Evolutionary conservation across 2,329 filamentous ascomycete genomes (phyloP), one percentile per base, ranked within the genome.

Genomic region (Trichoderma hamatum): DNA sequence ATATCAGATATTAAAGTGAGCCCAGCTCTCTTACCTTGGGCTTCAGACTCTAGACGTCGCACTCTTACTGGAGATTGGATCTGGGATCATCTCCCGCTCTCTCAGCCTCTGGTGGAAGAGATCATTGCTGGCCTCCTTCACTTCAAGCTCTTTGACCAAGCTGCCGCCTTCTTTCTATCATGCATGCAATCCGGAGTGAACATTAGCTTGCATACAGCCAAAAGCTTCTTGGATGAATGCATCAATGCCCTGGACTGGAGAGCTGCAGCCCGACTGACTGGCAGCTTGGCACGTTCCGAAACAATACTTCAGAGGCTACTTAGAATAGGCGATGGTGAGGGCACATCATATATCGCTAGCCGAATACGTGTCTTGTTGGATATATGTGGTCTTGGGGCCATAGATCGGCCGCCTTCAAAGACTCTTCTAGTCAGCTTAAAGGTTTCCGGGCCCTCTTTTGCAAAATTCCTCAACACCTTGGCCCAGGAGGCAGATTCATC

Each of bases 111-210:
- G 5, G 78, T 84, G 11, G 81, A 86, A 70, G 77, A 80, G 60
- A 77, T 87, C 3, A 77, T 88, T 28, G 73, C 78, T 49, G 83
- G 84, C 1, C 79, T 88, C 62, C 74, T 88, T 11, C 79, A 82
- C 49, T 84, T 86, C 52, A 80, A 78, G 68, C 77, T 82, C 49
- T 77, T 84, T 34, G 78, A 80, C 14, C 79, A 84, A 43, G 84
- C 84, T 3, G 81, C 80, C 19, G 73, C 74, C 3, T 77, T 85
- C 14, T 80, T 85, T 49, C 73, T 80, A 46, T 74, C 79, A 1
- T 81, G 78, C 52, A 74, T 86, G 51, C 73, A 76, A 52, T 74
- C 79, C 16, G 77, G 78, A 4, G 76, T 81, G 24, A 60, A 69
- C 0, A 60, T 83, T 60, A 76, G 78, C 68, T 71, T 73, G 3